phyloP scores from a whole-genome alignment of 1,284 basidiomycete genomes.

The Neonothopanus nambi region DNA sequence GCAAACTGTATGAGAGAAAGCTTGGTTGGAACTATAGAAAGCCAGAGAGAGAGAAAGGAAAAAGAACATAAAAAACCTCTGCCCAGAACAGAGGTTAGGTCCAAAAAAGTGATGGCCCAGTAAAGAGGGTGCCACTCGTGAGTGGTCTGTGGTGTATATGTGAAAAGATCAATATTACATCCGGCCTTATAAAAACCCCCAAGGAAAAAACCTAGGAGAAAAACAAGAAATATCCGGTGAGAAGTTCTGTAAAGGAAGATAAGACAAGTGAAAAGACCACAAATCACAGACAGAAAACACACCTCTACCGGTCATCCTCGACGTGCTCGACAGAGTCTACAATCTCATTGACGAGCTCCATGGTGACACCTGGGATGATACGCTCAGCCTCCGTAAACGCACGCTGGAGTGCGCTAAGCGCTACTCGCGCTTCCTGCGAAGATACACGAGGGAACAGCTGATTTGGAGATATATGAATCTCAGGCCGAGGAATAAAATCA shows the following conservation, averaged over 20 bases:
- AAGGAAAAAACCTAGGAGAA: not conserved
- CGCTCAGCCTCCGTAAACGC: slow-evolving; percentile 92
- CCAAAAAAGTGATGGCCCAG: not conserved
- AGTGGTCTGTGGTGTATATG: not conserved
- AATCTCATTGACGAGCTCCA: slow-evolving; percentile 84
- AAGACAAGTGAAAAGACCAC: not conserved
- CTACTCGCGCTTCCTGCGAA: slow-evolving; percentile 82
- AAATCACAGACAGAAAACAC: not conserved
- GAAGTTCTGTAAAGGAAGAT: not conserved
- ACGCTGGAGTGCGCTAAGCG: slow-evolving; percentile 80
- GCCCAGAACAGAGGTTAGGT: not conserved
- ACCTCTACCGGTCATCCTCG: slow-evolving; percentile 57
- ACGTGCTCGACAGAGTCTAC: slow-evolving; percentile 91
- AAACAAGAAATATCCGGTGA: not conserved
- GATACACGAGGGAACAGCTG: slow-evolving; percentile 89
- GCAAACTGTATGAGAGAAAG: not conserved
- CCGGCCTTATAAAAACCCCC: not conserved
- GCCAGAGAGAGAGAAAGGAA: not conserved
- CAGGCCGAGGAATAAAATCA: slow-evolving; percentile 6
- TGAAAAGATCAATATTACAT: not conserved
- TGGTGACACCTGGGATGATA: slow-evolving; percentile 80
- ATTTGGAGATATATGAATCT: slow-evolving; percentile 13
- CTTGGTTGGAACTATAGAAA: not conserved
- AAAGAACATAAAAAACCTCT: not conserved
- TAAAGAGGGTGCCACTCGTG: not conserved